Conservation (phyloP, 306 rosid genomes). For the Quercus robur region DNA sequence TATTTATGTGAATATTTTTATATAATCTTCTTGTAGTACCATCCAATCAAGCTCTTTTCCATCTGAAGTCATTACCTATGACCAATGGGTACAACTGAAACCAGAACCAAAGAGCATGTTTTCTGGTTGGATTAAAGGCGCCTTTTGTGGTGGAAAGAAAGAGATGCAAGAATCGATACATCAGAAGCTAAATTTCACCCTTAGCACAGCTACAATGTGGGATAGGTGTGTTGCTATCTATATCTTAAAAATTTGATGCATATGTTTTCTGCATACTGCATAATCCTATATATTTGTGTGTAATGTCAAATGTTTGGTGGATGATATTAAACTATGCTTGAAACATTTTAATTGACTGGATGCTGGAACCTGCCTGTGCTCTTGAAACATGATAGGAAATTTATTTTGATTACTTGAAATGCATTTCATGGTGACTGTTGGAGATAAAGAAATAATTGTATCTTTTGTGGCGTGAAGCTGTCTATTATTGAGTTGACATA, state of each 20-base stretch:
- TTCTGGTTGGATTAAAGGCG: constrained; percentile 71
- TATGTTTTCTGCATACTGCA: background rate
- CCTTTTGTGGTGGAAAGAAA: constrained; percentile 62
- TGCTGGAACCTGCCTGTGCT: background rate
- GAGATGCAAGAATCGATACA: constrained; percentile 55
- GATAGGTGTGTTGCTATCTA: constrained; percentile 68
- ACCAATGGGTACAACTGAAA: constrained; percentile 70
- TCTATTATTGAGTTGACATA: too few species aligned
- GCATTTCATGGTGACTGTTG: background rate
- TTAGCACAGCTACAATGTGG: constrained; percentile 89
- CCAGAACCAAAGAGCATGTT: constrained; percentile 51
- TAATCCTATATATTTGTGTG: background rate
- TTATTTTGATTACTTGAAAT: background rate
- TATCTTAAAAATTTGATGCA: background rate
- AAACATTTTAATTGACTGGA: background rate
- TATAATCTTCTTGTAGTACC: constrained; percentile 37
- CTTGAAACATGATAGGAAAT: background rate
- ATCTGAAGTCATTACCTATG: constrained; percentile 68
- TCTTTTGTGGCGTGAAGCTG: too few species aligned
- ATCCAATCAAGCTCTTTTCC: constrained; percentile 53
- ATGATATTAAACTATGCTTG: background rate
- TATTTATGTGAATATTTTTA: constrained; percentile 6
- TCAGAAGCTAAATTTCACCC: constrained; percentile 62
- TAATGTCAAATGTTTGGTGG: background rate
- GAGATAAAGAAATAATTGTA: background rate